A percentile compares a stretch with the other conserved stretches of the same genome.
Conservation (phyloP, 1,284 basidiomycete genomes). For the Tilletia caries region DNA sequence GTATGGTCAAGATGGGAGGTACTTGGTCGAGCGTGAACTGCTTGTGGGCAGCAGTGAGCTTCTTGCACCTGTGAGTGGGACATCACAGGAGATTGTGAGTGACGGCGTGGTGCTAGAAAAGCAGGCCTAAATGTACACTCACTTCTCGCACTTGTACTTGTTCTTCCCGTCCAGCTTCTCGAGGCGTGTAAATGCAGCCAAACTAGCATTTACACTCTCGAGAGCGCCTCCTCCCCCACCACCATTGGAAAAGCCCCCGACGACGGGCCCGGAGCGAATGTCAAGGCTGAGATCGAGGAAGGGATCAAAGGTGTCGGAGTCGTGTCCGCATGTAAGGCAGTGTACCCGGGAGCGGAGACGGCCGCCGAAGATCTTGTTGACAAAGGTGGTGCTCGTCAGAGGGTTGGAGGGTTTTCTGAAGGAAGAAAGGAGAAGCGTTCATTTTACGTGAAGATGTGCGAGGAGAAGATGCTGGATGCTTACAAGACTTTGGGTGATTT, state of each 20-base stretch:
- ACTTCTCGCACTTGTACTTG: slow-evolving; percentile 95
- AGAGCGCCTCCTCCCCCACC: neutral
- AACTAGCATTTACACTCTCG: slow-evolving; percentile 68
- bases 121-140: slow-evolving; percentile 60
- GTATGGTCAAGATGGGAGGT: slow-evolving; percentile 87
- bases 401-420: slow-evolving; percentile 18
- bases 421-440: slow-evolving; percentile 20
- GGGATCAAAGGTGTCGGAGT: slow-evolving; percentile 94
- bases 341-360: slow-evolving; percentile 84
- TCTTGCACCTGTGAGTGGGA: slow-evolving; percentile 69
- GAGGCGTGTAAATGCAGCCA: slow-evolving; percentile 76
- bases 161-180: slow-evolving; percentile 84
- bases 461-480: slow-evolving; percentile 18
- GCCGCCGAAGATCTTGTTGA: slow-evolving; percentile 91
- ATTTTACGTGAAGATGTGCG: too few relatives aligned
- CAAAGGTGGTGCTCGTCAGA: slow-evolving; percentile 68
- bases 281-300: slow-evolving; percentile 75
- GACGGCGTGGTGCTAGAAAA: neutral
- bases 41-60: slow-evolving; percentile 79
- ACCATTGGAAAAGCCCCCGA: neutral
- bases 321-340: slow-evolving; percentile 77
- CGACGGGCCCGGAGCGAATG: slow-evolving; percentile 23
- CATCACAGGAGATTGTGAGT: neutral
- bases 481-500: slow-evolving; percentile 67
- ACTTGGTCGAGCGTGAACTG: slow-evolving; percentile 81